Conservation (phyloP, 805 yeast species). For the Grigorovia humatica region DNA sequence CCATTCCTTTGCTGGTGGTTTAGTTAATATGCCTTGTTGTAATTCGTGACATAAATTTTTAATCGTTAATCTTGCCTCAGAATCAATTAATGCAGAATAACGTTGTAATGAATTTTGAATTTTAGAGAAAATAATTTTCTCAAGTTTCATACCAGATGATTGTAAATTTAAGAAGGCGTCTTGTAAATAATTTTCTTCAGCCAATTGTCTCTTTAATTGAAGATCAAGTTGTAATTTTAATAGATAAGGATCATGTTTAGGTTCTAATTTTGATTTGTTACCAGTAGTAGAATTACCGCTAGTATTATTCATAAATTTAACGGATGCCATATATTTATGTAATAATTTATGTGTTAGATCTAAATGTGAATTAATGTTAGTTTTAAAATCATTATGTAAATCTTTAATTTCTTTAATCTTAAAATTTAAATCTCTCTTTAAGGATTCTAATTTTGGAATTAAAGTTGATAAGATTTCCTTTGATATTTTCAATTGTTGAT, state of each 20-base stretch:
- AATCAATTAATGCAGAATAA: conserved; percentile 41
- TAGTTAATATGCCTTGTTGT: conserved; percentile 37
- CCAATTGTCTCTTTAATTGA: conserved; percentile 50
- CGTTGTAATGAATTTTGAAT: conserved; percentile 46
- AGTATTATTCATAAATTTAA: conserved; percentile 29
- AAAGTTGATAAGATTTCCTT: conserved; percentile 45
- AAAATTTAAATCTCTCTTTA: conserved; percentile 57
- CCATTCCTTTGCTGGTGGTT: conserved; percentile 61
- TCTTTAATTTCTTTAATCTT: conserved; percentile 77
- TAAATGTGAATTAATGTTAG: conserved; percentile 48
- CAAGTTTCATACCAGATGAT: conserved; percentile 54
- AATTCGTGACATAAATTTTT: conserved; percentile 39
- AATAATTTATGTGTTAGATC: conserved; percentile 52
- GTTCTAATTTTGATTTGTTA: conserved; percentile 25
- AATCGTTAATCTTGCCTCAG: conserved; percentile 44
- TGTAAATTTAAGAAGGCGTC: conserved; percentile 59
- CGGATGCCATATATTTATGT: conserved; percentile 36
- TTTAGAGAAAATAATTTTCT: conserved; percentile 50
- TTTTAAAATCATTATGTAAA: conserved; percentile 51
- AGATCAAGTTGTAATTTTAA: conserved; percentile 51
- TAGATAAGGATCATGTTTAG: conserved; percentile 51
- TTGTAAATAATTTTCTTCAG: conserved; percentile 55
- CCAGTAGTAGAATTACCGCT: not conserved
- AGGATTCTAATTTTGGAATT: conserved; percentile 47
- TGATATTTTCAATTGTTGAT: conserved; percentile 43